Percentiles rank a stretch among this genome's conserved stretches.
These are phyloP conservation scores for Eruca vesicaria DNA, from an alignment of 441 rosid species.

Conservation along the genomic window DNA sequence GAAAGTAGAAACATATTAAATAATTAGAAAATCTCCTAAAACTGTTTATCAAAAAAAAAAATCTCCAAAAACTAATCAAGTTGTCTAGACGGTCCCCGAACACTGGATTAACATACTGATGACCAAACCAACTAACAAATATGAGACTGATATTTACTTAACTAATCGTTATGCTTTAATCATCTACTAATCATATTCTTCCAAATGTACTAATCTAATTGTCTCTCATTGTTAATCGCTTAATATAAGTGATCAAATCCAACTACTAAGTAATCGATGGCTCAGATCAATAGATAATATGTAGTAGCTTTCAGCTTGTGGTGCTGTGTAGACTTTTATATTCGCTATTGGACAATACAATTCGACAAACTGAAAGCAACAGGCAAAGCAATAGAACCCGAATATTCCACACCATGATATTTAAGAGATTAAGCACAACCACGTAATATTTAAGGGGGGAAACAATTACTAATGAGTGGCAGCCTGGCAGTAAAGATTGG, in stretches of 20 bases:
- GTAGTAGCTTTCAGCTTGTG: slow-evolving; percentile 30
- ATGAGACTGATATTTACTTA: background rate
- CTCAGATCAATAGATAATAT: slow-evolving; percentile 18
- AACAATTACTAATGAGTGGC: background rate
- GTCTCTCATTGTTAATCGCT: background rate
- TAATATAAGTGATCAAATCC: slow-evolving; percentile 19
- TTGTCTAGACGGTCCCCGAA: background rate
- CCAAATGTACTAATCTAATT: slow-evolving; percentile 29
- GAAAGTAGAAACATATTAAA: background rate
- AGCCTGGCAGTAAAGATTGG: background rate
- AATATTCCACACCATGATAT: slow-evolving; percentile 20
- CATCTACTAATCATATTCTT: slow-evolving; percentile 31
- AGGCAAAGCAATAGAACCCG: slow-evolving; percentile 7
- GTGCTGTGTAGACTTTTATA: slow-evolving; percentile 32
- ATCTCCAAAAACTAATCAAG: background rate
- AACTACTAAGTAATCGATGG: slow-evolving; percentile 24
- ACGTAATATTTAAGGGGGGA: background rate
- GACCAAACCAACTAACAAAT: slow-evolving; percentile 23
- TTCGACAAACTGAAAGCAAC: slow-evolving; percentile 31
- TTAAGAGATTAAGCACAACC: slow-evolving; percentile 10
- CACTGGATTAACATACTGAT: background rate
- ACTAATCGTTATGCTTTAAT: background rate
- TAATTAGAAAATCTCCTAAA: background rate
- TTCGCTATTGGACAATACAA: slow-evolving; percentile 15
- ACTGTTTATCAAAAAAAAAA: too few relatives aligned